A percentile compares a stretch with the other conserved stretches of the same genome.
Conservation (phyloP, 163 green algal genomes). For the Prototheca wickerhamii region DNA sequence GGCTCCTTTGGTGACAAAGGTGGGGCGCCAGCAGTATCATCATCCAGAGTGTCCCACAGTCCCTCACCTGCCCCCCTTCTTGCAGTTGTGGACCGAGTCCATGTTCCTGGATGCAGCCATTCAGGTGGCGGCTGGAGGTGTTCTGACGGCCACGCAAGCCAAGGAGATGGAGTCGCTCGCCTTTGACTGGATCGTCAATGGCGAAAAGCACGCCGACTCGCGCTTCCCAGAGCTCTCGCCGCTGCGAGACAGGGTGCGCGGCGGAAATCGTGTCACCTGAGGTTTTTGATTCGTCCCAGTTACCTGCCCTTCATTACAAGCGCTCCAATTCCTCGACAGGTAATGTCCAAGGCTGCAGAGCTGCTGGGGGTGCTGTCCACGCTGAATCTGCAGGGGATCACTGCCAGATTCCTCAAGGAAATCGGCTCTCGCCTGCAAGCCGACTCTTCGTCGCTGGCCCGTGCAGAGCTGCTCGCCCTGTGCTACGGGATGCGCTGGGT, state of each 20-base stretch:
- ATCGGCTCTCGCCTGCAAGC: conserved; percentile 38
- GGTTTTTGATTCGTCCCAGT: too few species aligned
- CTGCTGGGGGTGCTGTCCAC: conserved; percentile 42
- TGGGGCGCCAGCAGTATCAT: too few species aligned
- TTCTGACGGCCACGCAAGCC: conserved; percentile 20
- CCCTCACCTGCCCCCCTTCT: background rate
- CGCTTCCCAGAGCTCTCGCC: conserved; percentile 21
- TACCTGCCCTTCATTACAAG: background rate
- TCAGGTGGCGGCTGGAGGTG: conserved; percentile 21
- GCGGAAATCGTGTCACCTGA: background rate
- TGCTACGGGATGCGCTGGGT: conserved; percentile 48
- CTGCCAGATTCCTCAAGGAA: conserved; percentile 31
- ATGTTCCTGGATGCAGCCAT: conserved; percentile 58
- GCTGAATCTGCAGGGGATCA: conserved; percentile 33
- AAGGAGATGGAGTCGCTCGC: conserved; percentile 37
- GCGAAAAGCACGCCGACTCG: conserved; percentile 33
- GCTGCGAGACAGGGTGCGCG: conserved; percentile 22
- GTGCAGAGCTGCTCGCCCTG: conserved; percentile 47
- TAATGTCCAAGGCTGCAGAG: conserved; percentile 20
- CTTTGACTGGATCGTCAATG: conserved; percentile 52
- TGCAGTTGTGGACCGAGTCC: conserved; percentile 56
- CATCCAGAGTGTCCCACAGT: too few species aligned
- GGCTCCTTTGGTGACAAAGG: too few species aligned
- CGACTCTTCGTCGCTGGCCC: conserved; percentile 29
- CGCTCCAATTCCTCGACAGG: background rate